Base-by-base conservation (phyloP, 2,329 filamentous ascomycete genomes). In the Ascochyta rabiei region DNA sequence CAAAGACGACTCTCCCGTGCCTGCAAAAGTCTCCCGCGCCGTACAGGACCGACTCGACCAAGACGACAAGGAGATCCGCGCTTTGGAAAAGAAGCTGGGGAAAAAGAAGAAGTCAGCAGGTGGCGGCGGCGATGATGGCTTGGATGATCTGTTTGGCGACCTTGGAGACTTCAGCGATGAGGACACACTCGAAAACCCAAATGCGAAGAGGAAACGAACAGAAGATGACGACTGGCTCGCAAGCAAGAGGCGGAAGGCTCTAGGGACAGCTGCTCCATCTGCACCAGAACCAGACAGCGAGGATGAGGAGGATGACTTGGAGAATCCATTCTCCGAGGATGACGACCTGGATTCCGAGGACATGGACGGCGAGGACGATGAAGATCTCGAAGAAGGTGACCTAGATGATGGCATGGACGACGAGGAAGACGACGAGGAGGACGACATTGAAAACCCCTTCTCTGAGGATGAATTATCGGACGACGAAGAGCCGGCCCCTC, bases 21-120 rank as follows among this genome's bases (percentile, higher is more conserved):
- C 64, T 15, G 61, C 67, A 6, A 66, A 63, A 39, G 35, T 77
- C 8, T 74, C 76, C 7, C 69, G 71, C 45, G 70, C 66, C 19
- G 78, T 86, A n/a, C 85, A 82, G 68, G 83, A 87, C 18, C 66
- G 59, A 63, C 78, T 97, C 4, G 87, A 85, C 0, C 81, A 90
- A 57, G 93, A 99, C 54, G 92, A 98, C 68, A 90, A 87, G 2
- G 91, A 96, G 64, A 98, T 99, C 63, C 88, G 89, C 18, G 87
- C 87, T 2, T 79, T 97, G 28, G 95, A 99, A 77, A 92, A 88
- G 73, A 96, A 90, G 68, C 79, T 99, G 3, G 93, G 95, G 0
- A 82, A 97, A 30, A 89, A 88, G 56, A 96, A 91, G 68, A 70
- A 69, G 45, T 87, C 84, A 28, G 75, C 91, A 5, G 35, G 35